Conservation (phyloP, 2,329 filamentous ascomycete species). For the Penicillium sp. region DNA sequence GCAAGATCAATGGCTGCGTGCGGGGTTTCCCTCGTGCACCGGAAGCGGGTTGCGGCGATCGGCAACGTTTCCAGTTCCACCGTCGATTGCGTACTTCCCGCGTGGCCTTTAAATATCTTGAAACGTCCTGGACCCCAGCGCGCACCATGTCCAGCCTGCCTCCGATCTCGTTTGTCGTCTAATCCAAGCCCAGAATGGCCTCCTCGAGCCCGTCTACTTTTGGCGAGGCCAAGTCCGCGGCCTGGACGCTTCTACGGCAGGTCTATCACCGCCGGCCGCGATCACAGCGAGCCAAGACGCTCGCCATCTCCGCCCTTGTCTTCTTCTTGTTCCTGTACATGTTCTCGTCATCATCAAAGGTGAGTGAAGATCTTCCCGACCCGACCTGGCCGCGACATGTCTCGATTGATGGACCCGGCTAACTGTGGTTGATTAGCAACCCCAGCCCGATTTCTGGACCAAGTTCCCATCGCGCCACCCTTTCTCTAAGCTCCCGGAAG, state of each 20-base stretch:
- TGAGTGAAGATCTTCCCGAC: constrained; percentile 18
- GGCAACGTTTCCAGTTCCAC: constrained; percentile 11
- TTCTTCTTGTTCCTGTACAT: constrained; percentile 26
- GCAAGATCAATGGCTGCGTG: background rate
- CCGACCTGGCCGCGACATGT: background rate
- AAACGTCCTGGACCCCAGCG: constrained; percentile 3
- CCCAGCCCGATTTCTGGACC: constrained; percentile 32
- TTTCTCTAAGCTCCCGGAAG: constrained; percentile 31
- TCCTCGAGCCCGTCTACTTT: constrained; percentile 24
- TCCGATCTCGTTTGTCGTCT: constrained; percentile 1
- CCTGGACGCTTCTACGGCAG: constrained; percentile 25
- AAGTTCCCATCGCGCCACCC: constrained; percentile 35
- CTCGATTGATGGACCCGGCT: background rate
- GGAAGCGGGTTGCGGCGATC: constrained; percentile 16
- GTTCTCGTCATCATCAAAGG: constrained; percentile 19
- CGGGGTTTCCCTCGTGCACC: background rate
- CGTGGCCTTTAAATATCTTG: constrained; percentile 13
- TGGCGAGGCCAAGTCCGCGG: constrained; percentile 26
- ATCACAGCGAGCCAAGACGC: constrained; percentile 24
- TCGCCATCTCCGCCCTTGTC: constrained; percentile 21
- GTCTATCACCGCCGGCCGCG: constrained; percentile 28
- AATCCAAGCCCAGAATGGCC: constrained; percentile 24
- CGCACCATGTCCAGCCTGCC: constrained; percentile 10
- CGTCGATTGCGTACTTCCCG: constrained; percentile 20
- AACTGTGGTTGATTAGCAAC: constrained; percentile 14